phyloP scores from a whole-genome alignment of 495 filamentous ascomycete genomes.

The Cercophora newfieldiana region DNA sequence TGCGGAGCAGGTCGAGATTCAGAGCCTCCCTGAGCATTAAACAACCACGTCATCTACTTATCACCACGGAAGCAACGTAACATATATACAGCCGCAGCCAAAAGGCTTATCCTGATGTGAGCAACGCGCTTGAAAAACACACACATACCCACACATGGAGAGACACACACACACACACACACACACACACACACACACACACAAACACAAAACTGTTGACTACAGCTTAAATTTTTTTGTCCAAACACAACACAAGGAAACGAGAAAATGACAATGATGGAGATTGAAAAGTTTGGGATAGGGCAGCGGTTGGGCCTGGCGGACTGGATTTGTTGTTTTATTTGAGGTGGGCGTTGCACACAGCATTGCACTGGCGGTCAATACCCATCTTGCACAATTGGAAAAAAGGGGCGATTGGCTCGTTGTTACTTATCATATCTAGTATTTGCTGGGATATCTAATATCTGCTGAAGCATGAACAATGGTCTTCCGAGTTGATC shows the following conservation, averaged over 20 bases:
- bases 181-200: not conserved
- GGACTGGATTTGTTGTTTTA: not conserved
- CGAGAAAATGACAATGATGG: not conserved
- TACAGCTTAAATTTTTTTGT: not conserved
- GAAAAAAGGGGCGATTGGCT: not conserved
- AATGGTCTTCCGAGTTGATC: too few species aligned
- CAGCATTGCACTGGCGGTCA: not conserved
- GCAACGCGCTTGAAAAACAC: not conserved
- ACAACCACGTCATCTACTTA: not conserved
- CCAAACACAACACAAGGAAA: not conserved
- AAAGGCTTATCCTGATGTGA: too few species aligned
- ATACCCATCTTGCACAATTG: not conserved
- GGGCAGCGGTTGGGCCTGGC: not conserved
- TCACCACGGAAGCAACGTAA: not conserved
- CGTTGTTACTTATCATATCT: not conserved
- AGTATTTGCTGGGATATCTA: not conserved
- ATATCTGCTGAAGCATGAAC: too few species aligned
- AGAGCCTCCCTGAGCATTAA: conserved; percentile 11
- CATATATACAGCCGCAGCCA: too few species aligned
- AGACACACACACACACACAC: not conserved
- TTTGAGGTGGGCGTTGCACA: not conserved
- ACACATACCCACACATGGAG: not conserved
- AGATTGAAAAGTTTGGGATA: too few species aligned
- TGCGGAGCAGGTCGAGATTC: conserved; percentile 44
- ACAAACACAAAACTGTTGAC: not conserved